These are phyloP conservation scores for Globisporangium barbulae DNA, from an alignment of 352 stramenopile species.

Conservation along the genomic window DNA sequence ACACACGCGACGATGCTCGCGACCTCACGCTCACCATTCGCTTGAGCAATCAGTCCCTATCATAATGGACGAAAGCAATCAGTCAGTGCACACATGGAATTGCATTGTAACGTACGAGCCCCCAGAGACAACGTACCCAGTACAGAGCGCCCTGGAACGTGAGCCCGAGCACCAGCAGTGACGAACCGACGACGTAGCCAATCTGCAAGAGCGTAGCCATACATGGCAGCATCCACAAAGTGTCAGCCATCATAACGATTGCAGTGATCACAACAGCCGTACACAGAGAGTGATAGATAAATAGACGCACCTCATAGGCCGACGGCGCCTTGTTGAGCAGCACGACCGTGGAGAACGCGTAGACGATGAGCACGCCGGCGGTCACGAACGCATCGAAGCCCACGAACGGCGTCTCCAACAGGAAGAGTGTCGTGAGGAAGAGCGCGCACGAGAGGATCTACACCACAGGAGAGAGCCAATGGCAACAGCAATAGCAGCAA, in stretches of 20 bases:
- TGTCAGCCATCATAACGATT: not conserved
- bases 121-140: conserved; percentile 35
- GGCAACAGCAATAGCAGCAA: not conserved
- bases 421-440: conserved; percentile 66
- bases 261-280: not conserved
- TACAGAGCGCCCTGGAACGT: conserved; percentile 67
- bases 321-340: conserved; percentile 81
- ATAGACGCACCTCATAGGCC: conserved; percentile 57
- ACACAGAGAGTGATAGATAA: not conserved
- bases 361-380: conserved; percentile 52
- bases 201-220: conserved; percentile 34
- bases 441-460: conserved; percentile 59
- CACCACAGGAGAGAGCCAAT: not conserved
- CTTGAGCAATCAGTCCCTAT: conserved; percentile 39
- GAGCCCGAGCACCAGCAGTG: conserved; percentile 58
- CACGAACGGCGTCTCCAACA: conserved; percentile 64
- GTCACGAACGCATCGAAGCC: conserved; percentile 70
- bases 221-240: not conserved
- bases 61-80: not conserved
- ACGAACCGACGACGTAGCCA: conserved; percentile 68
- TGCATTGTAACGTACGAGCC: not conserved
- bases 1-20: conserved; percentile 44
- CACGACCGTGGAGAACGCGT: conserved; percentile 72
- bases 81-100: not conserved
- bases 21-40: conserved; percentile 25